Base-by-base conservation (phyloP, 805 yeast species). In the Saturnispora zaruensis region DNA sequence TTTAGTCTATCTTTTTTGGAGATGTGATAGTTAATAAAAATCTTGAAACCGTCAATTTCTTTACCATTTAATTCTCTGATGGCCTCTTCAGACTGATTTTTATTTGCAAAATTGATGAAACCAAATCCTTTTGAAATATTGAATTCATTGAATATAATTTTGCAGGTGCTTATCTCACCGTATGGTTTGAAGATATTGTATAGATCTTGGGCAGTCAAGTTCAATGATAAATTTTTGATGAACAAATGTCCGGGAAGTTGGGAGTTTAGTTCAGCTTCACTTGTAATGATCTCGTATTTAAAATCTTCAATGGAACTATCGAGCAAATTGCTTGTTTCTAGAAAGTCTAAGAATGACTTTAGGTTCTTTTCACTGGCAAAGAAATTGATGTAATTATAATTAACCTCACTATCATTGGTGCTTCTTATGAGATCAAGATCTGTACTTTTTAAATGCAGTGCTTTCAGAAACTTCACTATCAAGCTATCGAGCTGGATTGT, bases 1-100 rank as follows among this genome's bases (percentile, higher is more conserved):
- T 72, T 65, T 45, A 75, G 67, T 48, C 89, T 67, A 59, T 82
- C 87, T 51, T 75, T 74, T 56, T 80, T 78, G 44, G 84, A 81
- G 43, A 82, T 74, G 61, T 84, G 87, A 59, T 73, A 80, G 57
- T 82, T 81, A 45, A 83, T 74, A 57, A 76, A 79, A 33, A 77
- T 61, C 21, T 68, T 66, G 50, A 68, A 60, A 38, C 63, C 66
- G 32, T 57, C 57, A 8, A 62, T 50, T 26, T 49, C 59, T 6
- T 42, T 38, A 41, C 66, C 66, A 49, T 64, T 63, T 23, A 66
- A 55, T n/a, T 56, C 53, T 20, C 73, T 66, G 36, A 84, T 81
- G 37, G 91, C 88, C 21, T 65, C 63, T 41, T 80, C 70, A 2
- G 95, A 89, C 68, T 78, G 76, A 9, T 71, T 72, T 44, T 78